Conservation (phyloP, 139 green algal genomes). For the Zygnema cylindricum region DNA sequence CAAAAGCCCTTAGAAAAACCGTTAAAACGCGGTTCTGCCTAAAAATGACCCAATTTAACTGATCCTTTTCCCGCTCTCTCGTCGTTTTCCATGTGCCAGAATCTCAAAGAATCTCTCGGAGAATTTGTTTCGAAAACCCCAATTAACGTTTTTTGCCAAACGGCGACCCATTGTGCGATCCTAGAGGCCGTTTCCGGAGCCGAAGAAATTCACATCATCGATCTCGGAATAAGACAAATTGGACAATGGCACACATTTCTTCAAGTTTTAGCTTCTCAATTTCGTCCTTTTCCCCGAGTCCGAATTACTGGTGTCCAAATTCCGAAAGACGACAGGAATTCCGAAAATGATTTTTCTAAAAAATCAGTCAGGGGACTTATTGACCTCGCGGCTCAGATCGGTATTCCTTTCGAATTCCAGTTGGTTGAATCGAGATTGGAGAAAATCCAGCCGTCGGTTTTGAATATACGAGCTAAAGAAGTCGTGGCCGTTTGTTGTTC, state of each 20-base stretch:
- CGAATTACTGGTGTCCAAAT: slow-evolving; percentile 26
- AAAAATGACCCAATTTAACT: too few species aligned
- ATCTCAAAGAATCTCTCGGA: background rate
- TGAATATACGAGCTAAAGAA: background rate
- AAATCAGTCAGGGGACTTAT: background rate
- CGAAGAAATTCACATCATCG: slow-evolving; percentile 19
- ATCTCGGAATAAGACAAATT: slow-evolving; percentile 19
- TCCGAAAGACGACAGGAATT: background rate
- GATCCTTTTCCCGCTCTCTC: too few species aligned
- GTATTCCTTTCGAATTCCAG: slow-evolving; percentile 12
- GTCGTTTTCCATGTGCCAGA: background rate
- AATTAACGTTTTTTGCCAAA: slow-evolving; percentile 10
- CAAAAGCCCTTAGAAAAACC: too few species aligned
- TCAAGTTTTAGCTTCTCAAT: background rate
- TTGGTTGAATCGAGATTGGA: background rate
- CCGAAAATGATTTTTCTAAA: background rate
- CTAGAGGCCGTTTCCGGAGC: background rate
- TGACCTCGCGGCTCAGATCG: slow-evolving; percentile 13
- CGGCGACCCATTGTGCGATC: background rate
- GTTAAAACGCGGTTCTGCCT: too few species aligned
- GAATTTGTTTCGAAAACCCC: background rate
- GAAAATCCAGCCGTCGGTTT: background rate
- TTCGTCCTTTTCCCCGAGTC: background rate
- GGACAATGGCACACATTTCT: slow-evolving; percentile 31
- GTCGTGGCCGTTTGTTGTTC: slow-evolving; percentile 21